These are phyloP conservation scores for Arthrobotrys entomopaga DNA, from an alignment of 2,329 filamentous ascomycete genomes.

Conservation along the genomic window DNA sequence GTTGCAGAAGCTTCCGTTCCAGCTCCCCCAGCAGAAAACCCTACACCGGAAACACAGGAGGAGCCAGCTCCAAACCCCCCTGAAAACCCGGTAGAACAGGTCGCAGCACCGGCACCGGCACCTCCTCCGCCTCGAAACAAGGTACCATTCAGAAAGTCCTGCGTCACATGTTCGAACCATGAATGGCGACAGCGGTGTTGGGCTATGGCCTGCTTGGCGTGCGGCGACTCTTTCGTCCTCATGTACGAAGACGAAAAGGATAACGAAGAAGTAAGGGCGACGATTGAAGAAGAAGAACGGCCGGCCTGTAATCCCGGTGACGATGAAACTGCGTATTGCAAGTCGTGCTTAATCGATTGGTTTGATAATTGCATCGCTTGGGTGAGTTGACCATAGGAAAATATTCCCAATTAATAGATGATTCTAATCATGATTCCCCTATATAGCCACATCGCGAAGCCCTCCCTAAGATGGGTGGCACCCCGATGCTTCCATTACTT, in stretches of 20 bases:
- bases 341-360: slow-evolving; percentile 42
- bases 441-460: slow-evolving; percentile 42
- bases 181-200: slow-evolving; percentile 6
- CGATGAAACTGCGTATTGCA: slow-evolving; percentile 37
- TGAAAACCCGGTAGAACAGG: neutral
- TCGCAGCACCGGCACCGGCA: slow-evolving; percentile 6
- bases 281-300: slow-evolving; percentile 17
- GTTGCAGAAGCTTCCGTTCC: neutral
- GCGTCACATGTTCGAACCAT: slow-evolving; percentile 20
- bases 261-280: slow-evolving; percentile 34
- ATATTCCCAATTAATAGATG: neutral
- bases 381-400: slow-evolving; percentile 15
- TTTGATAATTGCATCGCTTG: slow-evolving; percentile 42
- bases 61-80: neutral
- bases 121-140: slow-evolving; percentile 9
- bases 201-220: slow-evolving; percentile 22
- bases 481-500: slow-evolving; percentile 26
- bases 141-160: slow-evolving; percentile 21
- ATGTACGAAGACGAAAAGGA: slow-evolving; percentile 38
- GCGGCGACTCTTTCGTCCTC: slow-evolving; percentile 30
- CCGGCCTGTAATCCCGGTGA: slow-evolving; percentile 39
- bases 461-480: slow-evolving; percentile 24
- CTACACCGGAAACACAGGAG: neutral
- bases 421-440: slow-evolving; percentile 13
- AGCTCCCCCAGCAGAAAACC: slow-evolving; percentile 1